Evolutionary conservation across 2,329 filamentous ascomycete species (phyloP).

Genomic region (Pseudodiploospora longispora): DNA sequence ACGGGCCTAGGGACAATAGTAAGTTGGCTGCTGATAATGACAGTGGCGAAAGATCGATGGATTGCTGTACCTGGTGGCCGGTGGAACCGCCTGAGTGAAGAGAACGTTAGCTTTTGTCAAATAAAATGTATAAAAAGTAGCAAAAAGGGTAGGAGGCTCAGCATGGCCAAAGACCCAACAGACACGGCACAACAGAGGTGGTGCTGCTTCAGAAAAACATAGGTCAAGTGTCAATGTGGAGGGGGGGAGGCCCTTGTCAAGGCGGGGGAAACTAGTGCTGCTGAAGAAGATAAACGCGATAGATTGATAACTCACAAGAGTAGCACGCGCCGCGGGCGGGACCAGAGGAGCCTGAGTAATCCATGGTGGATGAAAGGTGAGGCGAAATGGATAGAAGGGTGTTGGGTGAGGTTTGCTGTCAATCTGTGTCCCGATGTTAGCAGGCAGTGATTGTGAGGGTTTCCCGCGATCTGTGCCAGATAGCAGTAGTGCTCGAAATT

Average conservation of each 20-base stretch:
- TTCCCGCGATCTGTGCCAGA: too few relatives aligned
- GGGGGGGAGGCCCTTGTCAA: neutral
- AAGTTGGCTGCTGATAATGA: neutral
- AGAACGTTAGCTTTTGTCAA: slow-evolving; percentile 12
- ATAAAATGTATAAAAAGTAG: neutral
- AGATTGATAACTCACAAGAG: slow-evolving; percentile 34
- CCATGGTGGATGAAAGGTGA: slow-evolving; percentile 25
- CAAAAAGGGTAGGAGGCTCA: neutral
- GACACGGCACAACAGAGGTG: too few relatives aligned
- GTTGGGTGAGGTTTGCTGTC: too few relatives aligned
- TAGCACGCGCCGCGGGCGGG: slow-evolving; percentile 39
- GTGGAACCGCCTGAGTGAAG: slow-evolving; percentile 56
- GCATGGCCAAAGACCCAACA: too few relatives aligned
- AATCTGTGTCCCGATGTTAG: too few relatives aligned
- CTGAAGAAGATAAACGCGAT: slow-evolving; percentile 1
- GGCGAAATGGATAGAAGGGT: too few relatives aligned
- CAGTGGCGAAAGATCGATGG: neutral
- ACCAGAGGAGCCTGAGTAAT: slow-evolving; percentile 18
- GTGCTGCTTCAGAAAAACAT: neutral
- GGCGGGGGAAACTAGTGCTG: slow-evolving; percentile 2
- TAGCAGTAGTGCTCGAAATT: too few relatives aligned
- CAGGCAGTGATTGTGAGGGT: too few relatives aligned
- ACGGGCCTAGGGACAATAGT: slow-evolving; percentile 51
- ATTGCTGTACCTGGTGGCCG: slow-evolving; percentile 60
- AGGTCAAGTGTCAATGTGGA: neutral